Conservation (phyloP, 495 filamentous ascomycete species). For the Lepidopterella palustris region DNA sequence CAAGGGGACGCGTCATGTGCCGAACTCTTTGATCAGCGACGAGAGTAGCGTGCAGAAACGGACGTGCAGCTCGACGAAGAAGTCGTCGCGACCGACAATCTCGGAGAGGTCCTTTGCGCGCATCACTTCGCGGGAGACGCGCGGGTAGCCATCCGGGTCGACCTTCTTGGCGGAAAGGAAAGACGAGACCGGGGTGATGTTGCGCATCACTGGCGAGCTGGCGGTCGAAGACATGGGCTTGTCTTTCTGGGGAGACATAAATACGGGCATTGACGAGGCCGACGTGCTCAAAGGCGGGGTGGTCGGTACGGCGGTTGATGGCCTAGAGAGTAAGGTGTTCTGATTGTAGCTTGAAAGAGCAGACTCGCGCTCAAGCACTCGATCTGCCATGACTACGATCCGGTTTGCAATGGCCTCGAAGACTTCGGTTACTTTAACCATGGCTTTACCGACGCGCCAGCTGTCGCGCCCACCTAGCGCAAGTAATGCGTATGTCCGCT, state of each 20-base stretch:
- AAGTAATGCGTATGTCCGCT: constrained; percentile 80
- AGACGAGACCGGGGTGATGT: constrained; percentile 53
- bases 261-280: constrained; percentile 18
- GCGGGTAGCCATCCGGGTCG: constrained; percentile 52
- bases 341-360: constrained; percentile 16
- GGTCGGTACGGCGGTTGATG: constrained; percentile 10
- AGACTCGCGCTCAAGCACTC: constrained; percentile 27
- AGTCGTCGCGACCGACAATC: constrained; percentile 75
- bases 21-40: constrained; percentile 29
- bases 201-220: constrained; percentile 22
- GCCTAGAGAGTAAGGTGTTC: constrained; percentile 33
- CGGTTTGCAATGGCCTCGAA: constrained; percentile 72
- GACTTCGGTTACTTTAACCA: constrained; percentile 62
- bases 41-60: constrained; percentile 47
- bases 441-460: constrained; percentile 66
- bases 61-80: constrained; percentile 82
- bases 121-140: constrained; percentile 42
- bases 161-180: constrained; percentile 57
- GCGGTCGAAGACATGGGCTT: constrained; percentile 13
- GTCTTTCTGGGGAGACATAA: constrained; percentile 15
- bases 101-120: constrained; percentile 75
- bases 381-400: constrained; percentile 61
- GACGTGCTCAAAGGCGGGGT: constrained; percentile 22
- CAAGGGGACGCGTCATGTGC: constrained; percentile 8
- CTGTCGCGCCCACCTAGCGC: constrained; percentile 69